phyloP scores from a whole-genome alignment of 139 green algal genomes.

The Micromonas commoda region DNA sequence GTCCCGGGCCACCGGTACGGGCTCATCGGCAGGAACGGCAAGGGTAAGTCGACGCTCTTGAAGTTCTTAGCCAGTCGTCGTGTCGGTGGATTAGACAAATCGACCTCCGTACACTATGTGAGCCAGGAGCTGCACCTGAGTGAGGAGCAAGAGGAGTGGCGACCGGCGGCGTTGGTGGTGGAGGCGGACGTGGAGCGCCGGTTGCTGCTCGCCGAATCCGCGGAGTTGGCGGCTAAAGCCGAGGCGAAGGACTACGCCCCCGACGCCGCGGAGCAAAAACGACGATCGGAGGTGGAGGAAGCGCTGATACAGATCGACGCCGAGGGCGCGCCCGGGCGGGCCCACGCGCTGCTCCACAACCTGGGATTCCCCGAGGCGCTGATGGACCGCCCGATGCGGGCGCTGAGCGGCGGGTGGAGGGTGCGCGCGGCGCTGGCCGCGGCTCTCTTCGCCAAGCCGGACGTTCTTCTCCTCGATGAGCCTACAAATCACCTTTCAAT shows the following conservation, averaged over 20 bases:
- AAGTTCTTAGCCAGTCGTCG: conserved; percentile 23
- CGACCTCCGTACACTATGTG: conserved; percentile 34
- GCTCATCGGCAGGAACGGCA: conserved; percentile 41
- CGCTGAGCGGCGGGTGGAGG: conserved; percentile 37
- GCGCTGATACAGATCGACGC: conserved; percentile 26
- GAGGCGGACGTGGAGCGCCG: conserved; percentile 33
- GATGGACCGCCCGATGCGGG: conserved; percentile 5
- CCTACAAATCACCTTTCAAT: conserved; percentile 46
- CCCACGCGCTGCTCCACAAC: conserved; percentile 13
- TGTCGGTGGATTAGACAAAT: conserved; percentile 16
- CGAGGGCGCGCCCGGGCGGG: conserved; percentile 13
- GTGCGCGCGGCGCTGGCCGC: conserved; percentile 41
- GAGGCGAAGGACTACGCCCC: not conserved
- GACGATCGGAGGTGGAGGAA: conserved; percentile 27
- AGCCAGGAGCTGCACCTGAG: conserved; percentile 34
- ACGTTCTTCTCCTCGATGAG: conserved; percentile 78
- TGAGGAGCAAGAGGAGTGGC: conserved; percentile 25
- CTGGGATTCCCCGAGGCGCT: conserved; percentile 36
- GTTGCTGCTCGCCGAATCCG: conserved; percentile 32
- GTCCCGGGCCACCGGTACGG: conserved; percentile 31
- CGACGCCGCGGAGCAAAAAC: not conserved
- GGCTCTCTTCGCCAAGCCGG: conserved; percentile 49
- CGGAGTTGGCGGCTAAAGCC: not conserved
- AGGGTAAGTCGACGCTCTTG: conserved; percentile 42
- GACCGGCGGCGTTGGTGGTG: conserved; percentile 28